A percentile compares a stretch with the other conserved stretches of the same genome.
phyloP scores from a whole-genome alignment of 352 stramenopile species.

The Pythium dissotocum region DNA sequence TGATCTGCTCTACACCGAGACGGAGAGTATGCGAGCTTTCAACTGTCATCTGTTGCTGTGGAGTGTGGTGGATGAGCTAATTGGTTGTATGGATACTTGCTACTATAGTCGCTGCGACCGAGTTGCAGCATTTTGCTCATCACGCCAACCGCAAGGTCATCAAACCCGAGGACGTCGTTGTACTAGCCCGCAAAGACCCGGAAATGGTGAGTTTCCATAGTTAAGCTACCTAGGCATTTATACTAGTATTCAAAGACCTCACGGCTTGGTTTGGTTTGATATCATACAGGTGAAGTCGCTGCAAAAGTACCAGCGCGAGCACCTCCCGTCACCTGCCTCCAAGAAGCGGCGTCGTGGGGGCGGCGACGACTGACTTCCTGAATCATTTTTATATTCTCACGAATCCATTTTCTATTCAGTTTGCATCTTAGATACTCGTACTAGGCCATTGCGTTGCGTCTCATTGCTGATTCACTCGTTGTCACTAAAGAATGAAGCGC shows the following conservation, averaged over 20 bases:
- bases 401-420: neutral
- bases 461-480: neutral
- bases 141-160: slow-evolving; percentile 75
- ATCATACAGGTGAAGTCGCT: slow-evolving; percentile 42
- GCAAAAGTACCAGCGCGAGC: slow-evolving; percentile 64
- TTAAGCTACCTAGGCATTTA: no score
- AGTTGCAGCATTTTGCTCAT: slow-evolving; percentile 74
- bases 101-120: slow-evolving; percentile 59
- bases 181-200: slow-evolving; percentile 66
- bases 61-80: no score
- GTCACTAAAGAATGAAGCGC: slow-evolving; percentile 24
- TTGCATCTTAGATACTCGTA: no score
- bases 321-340: slow-evolving; percentile 18
- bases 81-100: no score
- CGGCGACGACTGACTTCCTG: slow-evolving; percentile 9
- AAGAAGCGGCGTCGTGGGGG: slow-evolving; percentile 39
- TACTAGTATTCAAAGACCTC: no score
- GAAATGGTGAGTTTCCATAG: slow-evolving; percentile 36
- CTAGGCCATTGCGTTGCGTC: neutral
- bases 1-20: slow-evolving; percentile 64
- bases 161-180: slow-evolving; percentile 67
- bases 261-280: no score
- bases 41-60: no score
- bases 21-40: slow-evolving; percentile 39
- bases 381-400: neutral